Conservation (phyloP, 1,139 yeast genomes). For the Fermentozyma sake region DNA sequence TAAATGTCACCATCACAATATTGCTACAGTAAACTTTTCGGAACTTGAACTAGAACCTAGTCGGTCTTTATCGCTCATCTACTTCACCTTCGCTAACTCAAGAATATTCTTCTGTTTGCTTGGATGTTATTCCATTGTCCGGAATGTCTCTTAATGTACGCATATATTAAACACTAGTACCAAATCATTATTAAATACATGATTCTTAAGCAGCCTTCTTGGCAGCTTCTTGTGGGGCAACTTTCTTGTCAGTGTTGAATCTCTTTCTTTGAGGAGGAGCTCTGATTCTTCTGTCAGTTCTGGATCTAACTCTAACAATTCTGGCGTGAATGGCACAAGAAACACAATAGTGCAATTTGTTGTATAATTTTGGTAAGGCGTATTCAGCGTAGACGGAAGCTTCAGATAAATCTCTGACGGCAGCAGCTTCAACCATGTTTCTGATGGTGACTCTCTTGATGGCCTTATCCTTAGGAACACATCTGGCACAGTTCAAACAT, state of each 20-base stretch:
- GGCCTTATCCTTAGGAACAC: constrained; percentile 99
- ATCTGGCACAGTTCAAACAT: constrained; percentile 99
- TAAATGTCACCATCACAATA: too few relatives aligned
- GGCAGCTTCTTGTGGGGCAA: constrained; percentile 97
- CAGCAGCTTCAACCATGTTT: constrained; percentile 99
- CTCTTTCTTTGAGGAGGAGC: constrained; percentile 99
- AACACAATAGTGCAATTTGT: constrained; percentile 99
- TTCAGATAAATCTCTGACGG: constrained; percentile 99
- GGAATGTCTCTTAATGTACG: too few relatives aligned
- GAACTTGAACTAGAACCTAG: too few relatives aligned
- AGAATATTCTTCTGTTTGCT: too few relatives aligned
- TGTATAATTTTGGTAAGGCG: constrained; percentile 99
- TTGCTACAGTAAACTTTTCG: too few relatives aligned
- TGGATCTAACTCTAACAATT: constrained; percentile 99
- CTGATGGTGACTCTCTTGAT: constrained; percentile 99
- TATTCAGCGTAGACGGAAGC: constrained; percentile 99
- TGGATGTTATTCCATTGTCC: too few relatives aligned
- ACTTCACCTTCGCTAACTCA: too few relatives aligned
- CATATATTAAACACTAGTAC: constrained; percentile 1
- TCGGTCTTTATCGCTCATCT: too few relatives aligned
- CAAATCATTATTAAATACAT: too few relatives aligned
- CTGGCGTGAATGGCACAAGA: constrained; percentile 99
- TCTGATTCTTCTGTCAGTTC: constrained; percentile 98
- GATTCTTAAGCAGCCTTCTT: constrained; percentile 69
- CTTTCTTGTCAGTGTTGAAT: constrained; percentile 94